phyloP scores from a whole-genome alignment of 345 rosid species.

The Carallia pectinifolia region DNA sequence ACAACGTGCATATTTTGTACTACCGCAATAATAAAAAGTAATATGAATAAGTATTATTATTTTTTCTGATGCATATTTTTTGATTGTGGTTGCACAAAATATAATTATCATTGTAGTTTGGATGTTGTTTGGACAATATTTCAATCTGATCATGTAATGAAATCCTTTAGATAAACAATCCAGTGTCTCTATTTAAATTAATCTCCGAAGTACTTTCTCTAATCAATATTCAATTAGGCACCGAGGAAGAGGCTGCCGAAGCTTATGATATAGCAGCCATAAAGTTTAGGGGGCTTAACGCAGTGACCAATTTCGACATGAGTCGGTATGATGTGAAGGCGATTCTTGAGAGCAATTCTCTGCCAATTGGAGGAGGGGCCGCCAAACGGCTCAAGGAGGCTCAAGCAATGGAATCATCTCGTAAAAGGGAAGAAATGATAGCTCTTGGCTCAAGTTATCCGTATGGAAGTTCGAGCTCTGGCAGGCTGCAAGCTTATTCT shows the following conservation, averaged over 20 bases:
- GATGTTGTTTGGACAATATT: too few relatives aligned
- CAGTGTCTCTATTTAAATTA: too few relatives aligned
- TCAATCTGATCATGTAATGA: too few relatives aligned
- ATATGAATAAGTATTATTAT: too few relatives aligned
- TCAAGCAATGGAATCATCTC: conserved; percentile 84
- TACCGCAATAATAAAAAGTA: too few relatives aligned
- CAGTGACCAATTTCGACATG: conserved; percentile 97
- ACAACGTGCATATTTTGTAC: too few relatives aligned
- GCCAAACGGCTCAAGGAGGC: conserved; percentile 96
- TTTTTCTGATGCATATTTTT: too few relatives aligned
- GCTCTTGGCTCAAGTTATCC: conserved; percentile 70
- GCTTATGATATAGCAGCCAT: conserved; percentile 99
- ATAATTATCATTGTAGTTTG: too few relatives aligned
- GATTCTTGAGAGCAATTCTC: conserved; percentile 87
- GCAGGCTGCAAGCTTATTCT: conserved; percentile 58
- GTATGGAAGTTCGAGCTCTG: conserved; percentile 48
- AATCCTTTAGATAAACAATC: too few relatives aligned
- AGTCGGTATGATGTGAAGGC: conserved; percentile 93
- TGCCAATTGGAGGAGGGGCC: conserved; percentile 98
- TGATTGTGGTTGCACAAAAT: too few relatives aligned
- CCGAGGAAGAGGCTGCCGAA: conserved; percentile 99
- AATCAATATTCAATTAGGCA: conserved; percentile 40
- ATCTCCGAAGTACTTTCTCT: neutral
- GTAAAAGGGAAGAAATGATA: conserved; percentile 83
- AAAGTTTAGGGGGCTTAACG: conserved; percentile 84